Evolutionary conservation across 2,329 filamentous ascomycete species (phyloP).

Genomic region (Pseudogymnoascus verrucosus): DNA sequence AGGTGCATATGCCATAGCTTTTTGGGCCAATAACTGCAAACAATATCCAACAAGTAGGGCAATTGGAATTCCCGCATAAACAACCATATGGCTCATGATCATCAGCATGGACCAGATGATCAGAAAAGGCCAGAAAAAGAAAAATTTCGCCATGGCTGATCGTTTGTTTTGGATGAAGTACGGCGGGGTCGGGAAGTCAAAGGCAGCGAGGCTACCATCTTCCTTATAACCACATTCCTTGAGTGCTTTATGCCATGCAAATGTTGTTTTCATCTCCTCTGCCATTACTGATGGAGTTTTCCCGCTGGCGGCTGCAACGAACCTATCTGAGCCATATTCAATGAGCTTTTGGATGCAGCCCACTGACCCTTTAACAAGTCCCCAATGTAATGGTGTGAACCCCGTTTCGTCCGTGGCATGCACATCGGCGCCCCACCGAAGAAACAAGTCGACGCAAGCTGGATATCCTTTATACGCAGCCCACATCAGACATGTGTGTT

Average conservation of each 20-base stretch:
- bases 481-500: conserved; percentile 97
- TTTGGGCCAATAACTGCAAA: conserved; percentile 70
- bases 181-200: conserved; percentile 64
- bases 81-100: conserved; percentile 63
- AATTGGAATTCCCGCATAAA: conserved; percentile 70
- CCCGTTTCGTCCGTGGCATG: conserved; percentile 85
- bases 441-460: conserved; percentile 80
- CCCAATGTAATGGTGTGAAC: conserved; percentile 94
- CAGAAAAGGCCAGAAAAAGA: conserved; percentile 82
- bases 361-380: conserved; percentile 83
- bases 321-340: conserved; percentile 91
- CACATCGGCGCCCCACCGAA: conserved; percentile 92
- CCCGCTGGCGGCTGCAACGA: conserved; percentile 78
- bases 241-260: conserved; percentile 75
- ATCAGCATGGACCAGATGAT: conserved; percentile 64
- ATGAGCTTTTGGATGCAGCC: conserved; percentile 88
- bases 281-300: conserved; percentile 86
- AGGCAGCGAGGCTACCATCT: conserved; percentile 61
- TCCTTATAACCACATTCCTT: conserved; percentile 76
- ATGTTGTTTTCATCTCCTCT: conserved; percentile 77
- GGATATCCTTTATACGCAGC: conserved; percentile 96
- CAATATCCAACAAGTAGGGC: conserved; percentile 57
- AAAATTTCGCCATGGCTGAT: conserved; percentile 71
- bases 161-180: conserved; percentile 70
- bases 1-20: conserved; percentile 73